Conservation (phyloP, 257 asterid genomes). For the Lantana camara region DNA sequence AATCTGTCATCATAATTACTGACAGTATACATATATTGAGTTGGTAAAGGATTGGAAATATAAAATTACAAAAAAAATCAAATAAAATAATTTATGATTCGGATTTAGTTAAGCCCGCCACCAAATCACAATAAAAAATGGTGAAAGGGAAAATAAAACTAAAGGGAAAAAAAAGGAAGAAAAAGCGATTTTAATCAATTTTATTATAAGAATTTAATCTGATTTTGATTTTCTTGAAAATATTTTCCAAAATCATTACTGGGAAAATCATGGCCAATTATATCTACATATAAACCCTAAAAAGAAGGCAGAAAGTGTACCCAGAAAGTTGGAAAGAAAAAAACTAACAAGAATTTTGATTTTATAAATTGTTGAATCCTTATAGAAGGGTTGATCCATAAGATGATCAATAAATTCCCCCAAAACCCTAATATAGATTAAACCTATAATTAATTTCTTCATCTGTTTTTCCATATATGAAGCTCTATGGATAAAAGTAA, state of each 20-base stretch:
- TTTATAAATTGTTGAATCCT: background rate
- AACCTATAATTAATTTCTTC: no score
- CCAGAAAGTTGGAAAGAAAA: constrained; percentile 19
- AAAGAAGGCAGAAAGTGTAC: constrained; percentile 5
- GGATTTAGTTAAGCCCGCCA: constrained; percentile 4
- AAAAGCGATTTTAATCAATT: no score
- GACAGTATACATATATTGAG: constrained; percentile 27
- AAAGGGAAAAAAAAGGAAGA: no score
- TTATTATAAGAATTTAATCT: background rate
- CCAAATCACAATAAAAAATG: no score
- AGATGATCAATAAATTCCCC: background rate
- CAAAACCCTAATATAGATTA: background rate
- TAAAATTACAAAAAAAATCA: background rate
- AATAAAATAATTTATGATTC: constrained; percentile 6
- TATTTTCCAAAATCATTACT: background rate
- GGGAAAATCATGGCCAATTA: constrained; percentile 8
- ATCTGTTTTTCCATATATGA: background rate
- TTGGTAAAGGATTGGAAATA: constrained; percentile 1
- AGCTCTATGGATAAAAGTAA: background rate
- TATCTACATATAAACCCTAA: constrained; percentile 36
- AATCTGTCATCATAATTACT: background rate
- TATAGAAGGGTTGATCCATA: constrained; percentile 10
- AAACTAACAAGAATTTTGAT: constrained; percentile 10
- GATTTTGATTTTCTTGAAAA: background rate
- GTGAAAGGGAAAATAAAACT: no score